phyloP scores from a whole-genome alignment of 2,329 filamentous ascomycete genomes.

The Diaporthe citriasiana region DNA sequence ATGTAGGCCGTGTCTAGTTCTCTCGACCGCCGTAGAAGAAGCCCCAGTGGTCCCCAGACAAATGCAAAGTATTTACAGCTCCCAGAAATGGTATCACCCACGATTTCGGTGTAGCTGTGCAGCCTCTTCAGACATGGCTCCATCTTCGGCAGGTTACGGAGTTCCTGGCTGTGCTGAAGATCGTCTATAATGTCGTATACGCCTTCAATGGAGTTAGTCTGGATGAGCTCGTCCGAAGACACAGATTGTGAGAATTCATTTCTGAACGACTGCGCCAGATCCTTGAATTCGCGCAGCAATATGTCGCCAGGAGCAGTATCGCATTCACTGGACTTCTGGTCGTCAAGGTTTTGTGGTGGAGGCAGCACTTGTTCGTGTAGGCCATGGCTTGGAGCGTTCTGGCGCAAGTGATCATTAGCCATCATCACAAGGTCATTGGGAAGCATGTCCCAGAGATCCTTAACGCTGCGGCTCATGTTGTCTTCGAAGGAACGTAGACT shows the following conservation, averaged over 20 bases:
- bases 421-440: neutral
- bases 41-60: neutral
- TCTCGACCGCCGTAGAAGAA: constrained; percentile 1
- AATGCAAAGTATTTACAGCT: neutral
- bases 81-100: neutral
- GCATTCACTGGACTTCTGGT: neutral
- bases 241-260: neutral
- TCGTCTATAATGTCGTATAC: neutral
- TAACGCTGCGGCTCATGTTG: neutral
- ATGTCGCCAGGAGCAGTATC: neutral
- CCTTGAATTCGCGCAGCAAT: neutral
- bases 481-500: neutral
- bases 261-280: neutral
- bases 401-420: neutral
- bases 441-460: neutral
- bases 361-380: neutral
- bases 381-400: neutral
- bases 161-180: neutral
- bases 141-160: neutral
- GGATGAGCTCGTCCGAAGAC: neutral
- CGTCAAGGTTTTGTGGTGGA: no score
- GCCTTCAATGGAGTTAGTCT: neutral
- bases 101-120: neutral
- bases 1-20: neutral
- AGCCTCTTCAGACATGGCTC: neutral